These are phyloP conservation scores for Marasmius sp. DNA, from an alignment of 1,284 basidiomycete genomes.

Conservation along the genomic window DNA sequence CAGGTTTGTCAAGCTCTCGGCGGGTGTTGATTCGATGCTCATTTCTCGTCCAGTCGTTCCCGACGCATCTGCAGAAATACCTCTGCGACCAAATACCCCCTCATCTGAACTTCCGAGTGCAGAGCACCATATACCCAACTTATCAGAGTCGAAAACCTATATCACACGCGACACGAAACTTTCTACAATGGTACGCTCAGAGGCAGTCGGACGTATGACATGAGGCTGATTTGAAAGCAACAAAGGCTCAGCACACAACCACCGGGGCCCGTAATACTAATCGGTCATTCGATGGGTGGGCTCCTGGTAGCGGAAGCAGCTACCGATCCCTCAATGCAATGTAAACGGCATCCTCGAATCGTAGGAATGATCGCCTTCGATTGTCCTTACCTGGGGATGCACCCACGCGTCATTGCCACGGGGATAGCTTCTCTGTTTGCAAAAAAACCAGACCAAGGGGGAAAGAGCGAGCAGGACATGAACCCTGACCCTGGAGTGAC, in stretches of 20 bases:
- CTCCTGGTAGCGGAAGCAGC: constrained; percentile 56
- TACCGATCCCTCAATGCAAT: constrained; percentile 31
- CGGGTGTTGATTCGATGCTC: not conserved
- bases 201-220: not conserved
- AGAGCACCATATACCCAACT: constrained; percentile 53
- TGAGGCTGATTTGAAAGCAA: constrained; percentile 1
- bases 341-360: constrained; percentile 36
- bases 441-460: constrained; percentile 22
- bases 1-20: constrained; percentile 30
- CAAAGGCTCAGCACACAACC: constrained; percentile 52
- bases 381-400: constrained; percentile 58
- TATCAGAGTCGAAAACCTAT: constrained; percentile 55
- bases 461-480: constrained; percentile 38
- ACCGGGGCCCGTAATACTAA: constrained; percentile 50
- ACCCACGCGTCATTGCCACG: constrained; percentile 57
- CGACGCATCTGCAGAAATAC: constrained; percentile 47
- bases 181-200: constrained; percentile 46
- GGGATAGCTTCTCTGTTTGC: constrained; percentile 54
- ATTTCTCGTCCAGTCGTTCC: constrained; percentile 40
- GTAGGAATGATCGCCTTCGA: constrained; percentile 57
- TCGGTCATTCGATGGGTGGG: constrained; percentile 61
- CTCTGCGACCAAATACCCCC: constrained; percentile 33
- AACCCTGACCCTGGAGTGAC: constrained; percentile 43
- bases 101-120: constrained; percentile 36
- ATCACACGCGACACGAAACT: constrained; percentile 45